Evolutionary conservation across 164 flowering plant species (phyloP).

Genomic region (Kingdonia uniflora): DNA sequence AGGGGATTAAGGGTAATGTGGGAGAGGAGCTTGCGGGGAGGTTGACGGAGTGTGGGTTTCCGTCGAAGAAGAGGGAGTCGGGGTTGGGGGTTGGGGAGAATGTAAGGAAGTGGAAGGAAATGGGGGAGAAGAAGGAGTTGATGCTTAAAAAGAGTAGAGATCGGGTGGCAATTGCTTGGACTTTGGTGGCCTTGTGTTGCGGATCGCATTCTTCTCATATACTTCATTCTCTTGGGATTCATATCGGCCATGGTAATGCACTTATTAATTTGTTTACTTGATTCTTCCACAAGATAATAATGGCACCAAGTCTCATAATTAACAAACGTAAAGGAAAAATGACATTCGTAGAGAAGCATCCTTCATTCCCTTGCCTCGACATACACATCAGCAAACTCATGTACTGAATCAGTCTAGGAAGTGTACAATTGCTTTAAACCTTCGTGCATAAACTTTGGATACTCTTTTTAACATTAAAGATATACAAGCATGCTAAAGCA

Average conservation of each 20-base stretch:
- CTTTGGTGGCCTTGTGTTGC: slow-evolving; percentile 86
- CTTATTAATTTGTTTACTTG: too few species aligned
- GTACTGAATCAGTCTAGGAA: too few species aligned
- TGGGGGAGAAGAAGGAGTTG: slow-evolving; percentile 61
- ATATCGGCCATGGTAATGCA: slow-evolving; percentile 62
- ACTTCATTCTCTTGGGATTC: slow-evolving; percentile 80
- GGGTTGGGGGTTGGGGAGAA: slow-evolving; percentile 68
- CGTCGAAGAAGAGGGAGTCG: slow-evolving; percentile 48
- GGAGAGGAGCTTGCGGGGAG: slow-evolving; percentile 57
- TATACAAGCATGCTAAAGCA: too few species aligned
- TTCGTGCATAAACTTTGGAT: too few species aligned
- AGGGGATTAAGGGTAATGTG: slow-evolving; percentile 14
- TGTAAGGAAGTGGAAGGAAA: slow-evolving; percentile 83
- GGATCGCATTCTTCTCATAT: slow-evolving; percentile 82
- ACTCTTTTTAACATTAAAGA: too few species aligned
- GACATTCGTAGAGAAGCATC: too few species aligned
- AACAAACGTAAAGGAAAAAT: too few species aligned
- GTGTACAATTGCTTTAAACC: too few species aligned
- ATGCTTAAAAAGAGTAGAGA: slow-evolving; percentile 51
- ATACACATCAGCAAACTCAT: too few species aligned
- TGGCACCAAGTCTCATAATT: background rate
- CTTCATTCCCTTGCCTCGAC: too few species aligned
- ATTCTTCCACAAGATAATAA: too few species aligned
- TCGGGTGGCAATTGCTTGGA: slow-evolving; percentile 82
- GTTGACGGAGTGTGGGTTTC: slow-evolving; percentile 74